Evolutionary conservation across 1,139 yeast species (phyloP), one percentile per base, ranked within the genome.

Genomic region (Yamadazyma kanchanaburiensis): DNA sequence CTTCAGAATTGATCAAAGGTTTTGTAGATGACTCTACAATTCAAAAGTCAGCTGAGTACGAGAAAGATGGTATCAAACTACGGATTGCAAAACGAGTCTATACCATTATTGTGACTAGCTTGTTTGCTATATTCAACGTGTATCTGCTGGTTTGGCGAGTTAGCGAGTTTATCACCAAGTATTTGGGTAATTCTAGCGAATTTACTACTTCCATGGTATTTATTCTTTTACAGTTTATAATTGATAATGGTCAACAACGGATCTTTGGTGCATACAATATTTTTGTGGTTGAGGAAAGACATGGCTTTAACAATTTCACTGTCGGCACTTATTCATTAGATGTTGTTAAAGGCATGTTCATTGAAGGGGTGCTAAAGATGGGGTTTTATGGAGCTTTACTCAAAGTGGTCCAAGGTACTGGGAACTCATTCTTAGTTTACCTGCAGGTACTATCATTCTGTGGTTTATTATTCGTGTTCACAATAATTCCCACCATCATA

Each of bases 231-330:
- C 27, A 25, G 12, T 16, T 18, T 6, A 16, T 12, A 5, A 12
- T 25, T 16, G 22, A 25, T 18, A 25, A 18, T 17, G 5, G 16
- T 25, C 22, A 16, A 17, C 15, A 25, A 11, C 12, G 21, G 9
- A 5, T 17, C 5, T 17, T 25, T 25, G 22, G 22, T 8, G 18
- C 22, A 12, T 25, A 15, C 12, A 27, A 22, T 16, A 81, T 83
- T 46, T 91, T 91, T 63, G 91, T 88, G 10, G 67, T 91, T 46
- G 97, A 91, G 59, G 95, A 89, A 55, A 78, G 77, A 56, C 89
- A 71, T 49, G 97, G 97, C 0, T 91, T 91, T 66, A 91, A 91
- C 62, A 91, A 91, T 56, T 70, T 76, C 47, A 89, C 96, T 1
- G 40, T 71, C 12, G 7, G 15, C 16, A 13, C 7, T 14, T 14